Conservation (phyloP, 176 grass and related monocot genomes). For the Guadua angustifolia region DNA sequence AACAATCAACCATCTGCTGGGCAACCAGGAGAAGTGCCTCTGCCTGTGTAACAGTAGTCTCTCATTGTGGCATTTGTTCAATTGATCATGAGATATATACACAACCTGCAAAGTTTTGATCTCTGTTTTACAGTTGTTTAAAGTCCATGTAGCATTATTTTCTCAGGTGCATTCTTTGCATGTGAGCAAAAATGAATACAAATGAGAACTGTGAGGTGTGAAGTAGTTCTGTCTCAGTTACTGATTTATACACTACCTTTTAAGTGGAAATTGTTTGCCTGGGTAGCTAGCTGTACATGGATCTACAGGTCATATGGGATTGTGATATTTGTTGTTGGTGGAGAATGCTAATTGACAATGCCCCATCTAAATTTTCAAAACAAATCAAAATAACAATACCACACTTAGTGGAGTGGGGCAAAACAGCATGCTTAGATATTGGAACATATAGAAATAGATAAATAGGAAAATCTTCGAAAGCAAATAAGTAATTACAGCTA, state of each 20-base stretch:
- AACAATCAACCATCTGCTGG: constrained; percentile 23
- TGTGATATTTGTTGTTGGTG: not conserved
- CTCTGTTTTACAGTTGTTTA: not conserved
- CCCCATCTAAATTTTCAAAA: not conserved
- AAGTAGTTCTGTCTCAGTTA: constrained; percentile 12
- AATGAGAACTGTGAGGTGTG: not conserved
- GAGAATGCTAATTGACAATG: not conserved
- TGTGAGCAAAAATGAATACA: constrained; percentile 9
- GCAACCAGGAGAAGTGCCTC: not conserved
- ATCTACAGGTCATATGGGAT: not conserved
- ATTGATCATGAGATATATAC: not conserved
- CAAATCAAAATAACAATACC: not conserved
- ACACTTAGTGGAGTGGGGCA: not conserved
- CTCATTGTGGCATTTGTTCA: not conserved
- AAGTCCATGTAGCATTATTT: not conserved
- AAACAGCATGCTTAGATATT: constrained; percentile 19
- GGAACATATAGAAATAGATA: not conserved
- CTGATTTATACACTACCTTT: not conserved
- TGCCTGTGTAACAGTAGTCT: not conserved
- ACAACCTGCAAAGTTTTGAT: not conserved
- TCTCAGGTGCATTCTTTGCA: not conserved
- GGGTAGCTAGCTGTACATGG: not conserved
- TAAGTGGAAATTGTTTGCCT: not conserved
- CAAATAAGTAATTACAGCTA: not conserved
- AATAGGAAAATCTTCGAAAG: not conserved